Percentiles rank a stretch among this genome's conserved stretches.
phyloP scores from a whole-genome alignment of 164 flowering plant species.

The Macadamia tetraphylla region DNA sequence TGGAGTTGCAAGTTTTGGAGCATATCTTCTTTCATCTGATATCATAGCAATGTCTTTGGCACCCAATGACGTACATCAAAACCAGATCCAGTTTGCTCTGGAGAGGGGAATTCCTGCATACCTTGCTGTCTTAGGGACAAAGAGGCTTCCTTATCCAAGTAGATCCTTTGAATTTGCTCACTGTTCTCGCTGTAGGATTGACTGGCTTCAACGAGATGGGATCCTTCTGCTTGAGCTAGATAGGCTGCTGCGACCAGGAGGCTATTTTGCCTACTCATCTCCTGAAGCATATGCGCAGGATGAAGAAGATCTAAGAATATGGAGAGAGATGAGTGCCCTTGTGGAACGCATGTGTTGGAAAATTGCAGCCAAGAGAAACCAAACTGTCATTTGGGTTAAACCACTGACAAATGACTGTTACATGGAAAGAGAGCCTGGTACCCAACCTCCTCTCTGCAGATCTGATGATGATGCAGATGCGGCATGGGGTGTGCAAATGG shows the following conservation, averaged over 20 bases:
- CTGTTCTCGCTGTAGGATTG: constrained; percentile 93
- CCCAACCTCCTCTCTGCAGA: constrained; percentile 77
- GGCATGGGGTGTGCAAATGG: constrained; percentile 64
- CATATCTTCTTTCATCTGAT: constrained; percentile 68
- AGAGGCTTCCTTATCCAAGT: constrained; percentile 89
- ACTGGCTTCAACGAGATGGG: constrained; percentile 94
- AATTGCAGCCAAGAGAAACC: constrained; percentile 67
- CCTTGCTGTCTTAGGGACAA: constrained; percentile 85
- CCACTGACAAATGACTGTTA: constrained; percentile 87
- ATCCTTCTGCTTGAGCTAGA: constrained; percentile 90
- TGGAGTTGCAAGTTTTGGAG: constrained; percentile 97
- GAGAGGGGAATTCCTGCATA: constrained; percentile 95
- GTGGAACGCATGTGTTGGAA: constrained; percentile 94
- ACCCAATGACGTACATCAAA: constrained; percentile 93
- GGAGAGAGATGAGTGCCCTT: constrained; percentile 87
- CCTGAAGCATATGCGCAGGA: constrained; percentile 97
- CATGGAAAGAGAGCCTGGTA: constrained; percentile 62
- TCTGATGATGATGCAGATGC: constrained; percentile 89
- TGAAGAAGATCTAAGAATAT: constrained; percentile 78
- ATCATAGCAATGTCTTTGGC: constrained; percentile 84
- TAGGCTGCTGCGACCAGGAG: constrained; percentile 87
- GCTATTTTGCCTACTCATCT: constrained; percentile 92
- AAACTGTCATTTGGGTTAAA: constrained; percentile 88
- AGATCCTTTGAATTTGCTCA: constrained; percentile 94
- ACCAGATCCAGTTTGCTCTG: constrained; percentile 92